Evolutionary conservation across 495 filamentous ascomycete genomes (phyloP), one percentile per base, ranked within the genome.

Genomic region (Astrocystis sublimbata): DNA sequence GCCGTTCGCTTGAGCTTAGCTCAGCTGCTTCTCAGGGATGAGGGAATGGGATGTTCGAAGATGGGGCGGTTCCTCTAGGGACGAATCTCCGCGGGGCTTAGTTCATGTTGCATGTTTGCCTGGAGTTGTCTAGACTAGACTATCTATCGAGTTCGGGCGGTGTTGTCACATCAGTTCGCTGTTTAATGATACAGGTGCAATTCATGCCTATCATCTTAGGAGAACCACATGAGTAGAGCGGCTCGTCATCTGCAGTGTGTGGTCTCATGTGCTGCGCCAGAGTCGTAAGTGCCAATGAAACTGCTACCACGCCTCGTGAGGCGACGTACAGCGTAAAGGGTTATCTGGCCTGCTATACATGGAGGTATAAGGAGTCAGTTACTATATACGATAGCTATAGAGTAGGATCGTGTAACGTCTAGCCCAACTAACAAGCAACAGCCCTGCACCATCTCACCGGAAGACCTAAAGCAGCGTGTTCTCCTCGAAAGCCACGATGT

Each of bases 301-400:
- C 33, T 12, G 52, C 58, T 4, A 52, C 23, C 46, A 28, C 53
- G 30, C 19, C 53, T 23, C 53, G 53, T 42, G 53, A 52, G 46
- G 30, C 26, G 15, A 26, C 19, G 4, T 31, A 61, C 35, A 61
- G 31, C 17, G 12, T 15, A 19, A 61, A 26, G 12, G 53, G 53
- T 30, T 47, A 61, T 13, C 35, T 53, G n/a, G 35, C 53, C 15
- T 17, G n/a, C 36, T 61, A 24, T 53, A 61, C 58, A 51, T n/a
- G n/a, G n/a, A n/a, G n/a, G n/a, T n/a, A n/a, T n/a, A n/a, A n/a
- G n/a, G n/a, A n/a, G n/a, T n/a, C n/a, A n/a, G n/a, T n/a, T n/a
- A n/a, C n/a, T n/a, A n/a, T n/a, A n/a, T n/a, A n/a, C n/a, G n/a
- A n/a, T n/a, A n/a, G n/a, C n/a, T n/a, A n/a, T n/a, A n/a, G n/a